phyloP scores from a whole-genome alignment of 2,329 filamentous ascomycete species.

The Alternaria sp. region DNA sequence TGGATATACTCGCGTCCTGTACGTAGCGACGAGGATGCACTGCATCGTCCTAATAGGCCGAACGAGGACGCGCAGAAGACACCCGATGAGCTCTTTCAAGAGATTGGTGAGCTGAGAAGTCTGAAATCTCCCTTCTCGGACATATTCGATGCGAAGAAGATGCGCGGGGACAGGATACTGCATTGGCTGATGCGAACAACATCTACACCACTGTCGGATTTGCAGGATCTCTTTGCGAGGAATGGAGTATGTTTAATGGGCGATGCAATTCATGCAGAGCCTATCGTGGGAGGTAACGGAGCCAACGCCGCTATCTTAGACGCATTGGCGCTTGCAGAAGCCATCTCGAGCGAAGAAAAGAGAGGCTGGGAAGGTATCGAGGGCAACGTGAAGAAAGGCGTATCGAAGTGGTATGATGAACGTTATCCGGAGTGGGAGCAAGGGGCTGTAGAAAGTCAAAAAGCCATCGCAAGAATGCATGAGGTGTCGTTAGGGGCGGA shows the following conservation, averaged over 20 bases:
- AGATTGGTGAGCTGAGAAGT: constrained; percentile 37
- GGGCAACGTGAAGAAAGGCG: background rate
- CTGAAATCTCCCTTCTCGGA: constrained; percentile 43
- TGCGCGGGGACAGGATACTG: constrained; percentile 48
- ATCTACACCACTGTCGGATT: constrained; percentile 24
- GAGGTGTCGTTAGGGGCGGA: background rate
- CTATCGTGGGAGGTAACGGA: constrained; percentile 53
- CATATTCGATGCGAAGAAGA: constrained; percentile 43
- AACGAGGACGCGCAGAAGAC: constrained; percentile 44
- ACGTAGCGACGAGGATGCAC: constrained; percentile 34
- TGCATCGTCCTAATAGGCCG: constrained; percentile 48
- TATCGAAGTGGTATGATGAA: constrained; percentile 1
- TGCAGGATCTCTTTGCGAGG: constrained; percentile 24
- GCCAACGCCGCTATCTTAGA: constrained; percentile 54
- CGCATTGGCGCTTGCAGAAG: constrained; percentile 41
- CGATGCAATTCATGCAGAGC: constrained; percentile 53
- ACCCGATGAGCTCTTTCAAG: constrained; percentile 48
- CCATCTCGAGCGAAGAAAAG: background rate
- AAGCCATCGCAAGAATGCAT: background rate
- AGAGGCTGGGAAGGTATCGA: background rate
- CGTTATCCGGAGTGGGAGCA: background rate
- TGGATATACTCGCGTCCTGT: constrained; percentile 53
- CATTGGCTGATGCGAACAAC: constrained; percentile 56
- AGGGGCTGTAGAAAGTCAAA: background rate
- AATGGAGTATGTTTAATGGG: constrained; percentile 37